These are phyloP conservation scores for Pleurotus tuber-regium DNA, from an alignment of 768 basidiomycete genomes.

Conservation along the genomic window DNA sequence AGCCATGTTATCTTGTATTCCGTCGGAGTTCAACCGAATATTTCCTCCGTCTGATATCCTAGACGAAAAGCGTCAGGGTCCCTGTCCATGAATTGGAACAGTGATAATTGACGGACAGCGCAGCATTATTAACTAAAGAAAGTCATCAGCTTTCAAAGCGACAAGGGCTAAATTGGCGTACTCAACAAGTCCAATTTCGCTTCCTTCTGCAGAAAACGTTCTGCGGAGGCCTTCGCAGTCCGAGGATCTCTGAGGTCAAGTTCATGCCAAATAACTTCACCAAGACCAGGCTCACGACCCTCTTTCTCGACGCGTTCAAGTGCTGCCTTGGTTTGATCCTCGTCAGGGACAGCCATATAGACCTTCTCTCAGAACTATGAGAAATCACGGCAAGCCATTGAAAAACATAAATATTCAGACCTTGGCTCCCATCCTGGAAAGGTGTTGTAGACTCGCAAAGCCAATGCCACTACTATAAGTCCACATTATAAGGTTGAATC, in stretches of 20 bases:
- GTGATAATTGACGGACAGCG: slow-evolving; percentile 11
- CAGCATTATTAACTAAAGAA: slow-evolving; percentile 21
- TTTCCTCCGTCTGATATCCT: slow-evolving; percentile 8
- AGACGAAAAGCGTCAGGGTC: neutral
- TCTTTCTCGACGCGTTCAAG: slow-evolving; percentile 32
- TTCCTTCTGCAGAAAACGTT: slow-evolving; percentile 35
- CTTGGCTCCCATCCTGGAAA: slow-evolving; percentile 40
- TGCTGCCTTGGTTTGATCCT: slow-evolving; percentile 27
- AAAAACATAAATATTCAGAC: slow-evolving; percentile 21
- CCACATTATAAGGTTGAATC: neutral
- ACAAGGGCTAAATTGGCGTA: slow-evolving; percentile 16
- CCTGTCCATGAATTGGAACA: neutral
- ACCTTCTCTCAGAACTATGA: slow-evolving; percentile 10
- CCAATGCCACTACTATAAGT: slow-evolving; percentile 34
- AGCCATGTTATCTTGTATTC: slow-evolving; percentile 16
- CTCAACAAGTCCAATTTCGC: slow-evolving; percentile 39
- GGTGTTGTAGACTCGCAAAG: slow-evolving; percentile 32
- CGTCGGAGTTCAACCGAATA: slow-evolving; percentile 1
- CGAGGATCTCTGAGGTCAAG: slow-evolving; percentile 38
- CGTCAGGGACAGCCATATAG: slow-evolving; percentile 31
- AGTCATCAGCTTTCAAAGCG: neutral
- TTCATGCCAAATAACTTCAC: slow-evolving; percentile 28
- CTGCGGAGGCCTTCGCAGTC: slow-evolving; percentile 29
- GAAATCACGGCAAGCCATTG: no score
- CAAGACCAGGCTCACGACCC: slow-evolving; percentile 25